These are phyloP conservation scores for Pythium diclinum DNA, from an alignment of 352 stramenopile species.

Conservation along the genomic window DNA sequence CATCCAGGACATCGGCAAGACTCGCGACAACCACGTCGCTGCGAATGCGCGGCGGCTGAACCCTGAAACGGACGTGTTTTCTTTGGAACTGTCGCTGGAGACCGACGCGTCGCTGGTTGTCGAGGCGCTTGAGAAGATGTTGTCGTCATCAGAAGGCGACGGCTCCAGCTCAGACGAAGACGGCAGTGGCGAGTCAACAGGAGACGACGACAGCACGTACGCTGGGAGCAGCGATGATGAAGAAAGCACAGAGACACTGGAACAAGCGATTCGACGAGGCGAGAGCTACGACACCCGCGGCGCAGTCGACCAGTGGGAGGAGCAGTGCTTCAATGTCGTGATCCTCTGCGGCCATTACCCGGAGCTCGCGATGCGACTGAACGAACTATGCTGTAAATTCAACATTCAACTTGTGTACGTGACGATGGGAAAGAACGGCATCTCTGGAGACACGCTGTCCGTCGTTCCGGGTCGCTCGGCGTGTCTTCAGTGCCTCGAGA, in stretches of 20 bases:
- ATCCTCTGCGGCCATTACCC: conserved; percentile 33
- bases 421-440: conserved; percentile 30
- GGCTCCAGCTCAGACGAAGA: neutral
- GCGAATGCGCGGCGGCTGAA: conserved; percentile 28
- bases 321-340: conserved; percentile 28
- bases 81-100: conserved; percentile 18
- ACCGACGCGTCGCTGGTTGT: conserved; percentile 10
- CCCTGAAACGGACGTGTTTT: conserved; percentile 31
- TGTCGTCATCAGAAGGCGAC: neutral
- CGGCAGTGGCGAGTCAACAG: neutral
- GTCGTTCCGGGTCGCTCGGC: conserved; percentile 36
- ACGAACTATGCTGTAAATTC: conserved; percentile 43
- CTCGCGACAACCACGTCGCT: conserved; percentile 34
- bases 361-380: conserved; percentile 35
- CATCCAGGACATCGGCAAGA: conserved; percentile 29
- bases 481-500: conserved; percentile 47
- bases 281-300: conserved; percentile 6
- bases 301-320: neutral
- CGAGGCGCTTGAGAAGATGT: conserved; percentile 15
- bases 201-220: conserved; percentile 11
- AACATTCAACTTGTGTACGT: conserved; percentile 36
- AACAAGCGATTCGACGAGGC: neutral
- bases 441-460: conserved; percentile 38
- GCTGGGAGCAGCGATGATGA: conserved; percentile 2
- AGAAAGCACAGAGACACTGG: neutral